Base-by-base conservation (phyloP, 768 basidiomycete genomes). In the Mycena venus region DNA sequence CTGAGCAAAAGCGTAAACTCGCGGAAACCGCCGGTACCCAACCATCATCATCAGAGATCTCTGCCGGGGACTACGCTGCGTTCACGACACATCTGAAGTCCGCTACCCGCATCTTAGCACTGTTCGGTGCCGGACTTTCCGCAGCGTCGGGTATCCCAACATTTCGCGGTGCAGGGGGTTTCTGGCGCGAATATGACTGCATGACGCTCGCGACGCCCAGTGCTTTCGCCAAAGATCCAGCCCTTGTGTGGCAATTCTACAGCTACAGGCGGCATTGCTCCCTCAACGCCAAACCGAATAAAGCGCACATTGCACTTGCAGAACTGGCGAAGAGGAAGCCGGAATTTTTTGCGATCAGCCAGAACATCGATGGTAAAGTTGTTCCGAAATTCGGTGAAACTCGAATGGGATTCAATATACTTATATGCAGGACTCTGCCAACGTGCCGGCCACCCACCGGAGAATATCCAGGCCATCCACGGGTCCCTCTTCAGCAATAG, bases 191-290 rank as follows among this genome's bases (percentile, higher is more conserved):
- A 38, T 64, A 70, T 38, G 69, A 70, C 51, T 63, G 51, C 53
- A 70, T 64, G 69, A 64, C 69, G 36, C 61, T 70, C 3, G 69
- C 69, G 6, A 70, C 69, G 11, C 69, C 69, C n/a, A 27, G 61
- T 17, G 69, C 69, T 3, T 70, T 70, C 53, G 23, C 60, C 5
- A 63, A 36, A 19, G 51, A 70, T 19, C 69, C 69, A 0, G 69
- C 69, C 12, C 69, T 70, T 11, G 69, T 70, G 27, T 70, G 69
- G 69, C 69, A 70, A 42, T 70, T 70, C 40, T 70, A 70, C 23
- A 70, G 53, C 61, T 64, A 70, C 21, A 21, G 69, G 29, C 69
- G 69, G 9, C 69, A 64, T 36, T 42, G 51, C 31, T 61, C 69
- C 11, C 29, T 70, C 2, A 5, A 7, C 1, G 69, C 69, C 2